phyloP scores from a whole-genome alignment of 805 yeast genomes.

The Zygosaccharomyces bailii region DNA sequence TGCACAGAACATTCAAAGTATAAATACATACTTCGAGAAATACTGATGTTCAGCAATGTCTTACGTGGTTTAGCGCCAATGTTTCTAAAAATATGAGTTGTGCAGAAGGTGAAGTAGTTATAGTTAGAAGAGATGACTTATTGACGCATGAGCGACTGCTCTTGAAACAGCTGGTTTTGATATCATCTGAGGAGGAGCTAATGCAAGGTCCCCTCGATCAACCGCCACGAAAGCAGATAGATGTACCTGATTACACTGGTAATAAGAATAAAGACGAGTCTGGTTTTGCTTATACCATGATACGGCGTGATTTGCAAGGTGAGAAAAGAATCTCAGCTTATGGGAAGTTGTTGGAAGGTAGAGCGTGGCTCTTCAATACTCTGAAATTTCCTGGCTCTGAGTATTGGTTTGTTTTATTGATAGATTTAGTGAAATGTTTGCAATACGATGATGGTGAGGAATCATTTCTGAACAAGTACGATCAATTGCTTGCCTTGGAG shows the following conservation, averaged over 20 bases:
- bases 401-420: constrained; percentile 34
- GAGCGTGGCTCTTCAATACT: constrained; percentile 40
- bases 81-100: constrained; percentile 6
- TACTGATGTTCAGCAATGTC: background rate
- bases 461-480: constrained; percentile 44
- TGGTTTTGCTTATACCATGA: constrained; percentile 18
- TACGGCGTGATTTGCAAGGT: constrained; percentile 42
- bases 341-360: constrained; percentile 40
- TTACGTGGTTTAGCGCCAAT: background rate
- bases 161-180: constrained; percentile 24
- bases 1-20: background rate
- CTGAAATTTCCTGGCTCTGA: constrained; percentile 33
- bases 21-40: background rate
- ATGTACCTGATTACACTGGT: constrained; percentile 21
- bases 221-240: constrained; percentile 21
- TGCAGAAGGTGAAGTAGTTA: constrained; percentile 8
- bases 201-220: constrained; percentile 23
- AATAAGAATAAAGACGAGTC: constrained; percentile 9
- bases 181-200: constrained; percentile 18
- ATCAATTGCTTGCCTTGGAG: constrained; percentile 37
- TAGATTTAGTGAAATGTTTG: constrained; percentile 38
- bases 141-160: constrained; percentile 25
- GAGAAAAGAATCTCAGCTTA: constrained; percentile 42
- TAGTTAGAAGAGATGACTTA: constrained; percentile 7
- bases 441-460: constrained; percentile 42